Evolutionary conservation across 306 rosid genomes (phyloP).

Genomic region (Vigna nakashimae): DNA sequence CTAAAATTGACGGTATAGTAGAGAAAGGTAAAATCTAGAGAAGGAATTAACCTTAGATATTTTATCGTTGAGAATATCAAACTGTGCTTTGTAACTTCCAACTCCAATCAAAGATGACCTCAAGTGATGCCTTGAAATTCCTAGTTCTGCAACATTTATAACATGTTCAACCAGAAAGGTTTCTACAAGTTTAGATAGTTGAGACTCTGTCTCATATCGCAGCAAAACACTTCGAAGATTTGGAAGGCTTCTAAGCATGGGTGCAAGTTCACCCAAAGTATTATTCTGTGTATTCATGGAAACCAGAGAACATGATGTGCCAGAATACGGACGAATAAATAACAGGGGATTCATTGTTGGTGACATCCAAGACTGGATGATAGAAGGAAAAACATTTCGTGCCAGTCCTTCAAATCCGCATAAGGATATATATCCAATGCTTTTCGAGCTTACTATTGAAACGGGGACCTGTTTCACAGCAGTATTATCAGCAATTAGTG

Average conservation of each 20-base stretch:
- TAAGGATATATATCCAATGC: neutral
- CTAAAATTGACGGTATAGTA: too few relatives aligned
- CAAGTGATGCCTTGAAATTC: neutral
- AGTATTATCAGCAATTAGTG: neutral
- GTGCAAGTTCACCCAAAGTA: neutral
- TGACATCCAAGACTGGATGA: neutral
- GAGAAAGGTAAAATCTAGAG: neutral
- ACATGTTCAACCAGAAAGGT: neutral
- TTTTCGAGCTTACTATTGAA: neutral
- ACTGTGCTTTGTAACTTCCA: neutral
- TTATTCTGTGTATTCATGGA: neutral
- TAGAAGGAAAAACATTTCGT: neutral
- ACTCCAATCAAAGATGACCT: neutral
- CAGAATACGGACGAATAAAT: neutral
- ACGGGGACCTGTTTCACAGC: neutral
- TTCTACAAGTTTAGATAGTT: neutral
- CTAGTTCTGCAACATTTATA: neutral
- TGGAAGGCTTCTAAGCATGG: neutral
- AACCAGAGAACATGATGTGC: neutral
- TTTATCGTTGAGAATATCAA: neutral
- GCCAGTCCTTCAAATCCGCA: neutral
- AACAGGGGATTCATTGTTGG: neutral
- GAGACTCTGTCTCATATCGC: neutral
- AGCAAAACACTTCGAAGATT: neutral
- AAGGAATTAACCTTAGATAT: constrained; percentile 31